Conservation (phyloP, 768 basidiomycete genomes). For the Hericium rajendrae region DNA sequence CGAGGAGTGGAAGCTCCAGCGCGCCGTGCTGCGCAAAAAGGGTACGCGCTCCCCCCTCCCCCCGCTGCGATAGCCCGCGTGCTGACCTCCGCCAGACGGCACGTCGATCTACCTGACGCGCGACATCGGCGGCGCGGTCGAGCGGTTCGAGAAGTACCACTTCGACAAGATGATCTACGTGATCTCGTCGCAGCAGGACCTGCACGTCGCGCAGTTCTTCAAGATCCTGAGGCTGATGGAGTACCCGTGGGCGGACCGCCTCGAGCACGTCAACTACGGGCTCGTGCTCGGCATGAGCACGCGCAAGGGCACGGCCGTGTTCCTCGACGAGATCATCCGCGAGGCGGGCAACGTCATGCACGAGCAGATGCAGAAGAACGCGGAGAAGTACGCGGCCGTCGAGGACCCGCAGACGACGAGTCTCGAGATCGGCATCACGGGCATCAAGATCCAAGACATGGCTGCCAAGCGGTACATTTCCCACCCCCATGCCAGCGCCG, state of each 20-base stretch:
- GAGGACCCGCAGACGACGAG: constrained; percentile 78
- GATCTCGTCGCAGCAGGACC: constrained; percentile 77
- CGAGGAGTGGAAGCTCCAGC: constrained; percentile 85
- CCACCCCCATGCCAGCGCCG: not conserved
- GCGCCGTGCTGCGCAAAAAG: constrained; percentile 81
- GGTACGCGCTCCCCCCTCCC: constrained; percentile 31
- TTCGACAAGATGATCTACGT: constrained; percentile 94
- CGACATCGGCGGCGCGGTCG: constrained; percentile 88
- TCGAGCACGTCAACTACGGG: constrained; percentile 88
- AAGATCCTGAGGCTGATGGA: constrained; percentile 87
- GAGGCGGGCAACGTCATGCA: constrained; percentile 89
- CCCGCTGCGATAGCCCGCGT: not conserved
- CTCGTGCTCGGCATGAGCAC: constrained; percentile 94
- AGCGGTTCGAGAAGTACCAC: constrained; percentile 86
- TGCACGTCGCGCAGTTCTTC: constrained; percentile 88
- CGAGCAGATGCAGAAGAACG: constrained; percentile 92
- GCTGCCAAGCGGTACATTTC: constrained; percentile 70
- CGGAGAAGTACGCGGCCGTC: constrained; percentile 82
- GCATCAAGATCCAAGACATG: constrained; percentile 98
- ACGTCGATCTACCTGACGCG: constrained; percentile 92
- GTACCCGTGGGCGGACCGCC: constrained; percentile 72
- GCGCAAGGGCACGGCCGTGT: constrained; percentile 87
- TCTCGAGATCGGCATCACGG: constrained; percentile 84
- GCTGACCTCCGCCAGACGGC: constrained; percentile 48
- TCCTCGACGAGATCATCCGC: constrained; percentile 86